Base-by-base conservation (phyloP, 2,329 filamentous ascomycete genomes). In the Sporothrix sp. region DNA sequence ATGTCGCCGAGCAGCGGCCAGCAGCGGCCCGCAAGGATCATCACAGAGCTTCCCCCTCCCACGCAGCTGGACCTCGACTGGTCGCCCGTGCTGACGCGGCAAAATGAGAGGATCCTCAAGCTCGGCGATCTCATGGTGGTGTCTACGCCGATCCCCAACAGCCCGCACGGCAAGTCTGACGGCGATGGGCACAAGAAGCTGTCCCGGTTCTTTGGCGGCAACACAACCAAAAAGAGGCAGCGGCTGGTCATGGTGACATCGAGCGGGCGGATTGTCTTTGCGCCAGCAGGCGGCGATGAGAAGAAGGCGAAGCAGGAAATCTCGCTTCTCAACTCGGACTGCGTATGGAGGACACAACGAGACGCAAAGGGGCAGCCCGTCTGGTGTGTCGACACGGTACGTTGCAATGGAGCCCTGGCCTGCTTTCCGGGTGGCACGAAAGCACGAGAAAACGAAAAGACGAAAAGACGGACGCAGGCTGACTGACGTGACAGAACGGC, bases 61-160 rank as follows among this genome's bases (percentile, higher is more conserved):
- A 95, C 87, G 46, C 93, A 97, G 65, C 73, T 98, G 23, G 93
- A 98, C 62, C 95, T 98, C 52, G 93, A 98, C 67, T 98, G 93
- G 93, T 96, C 91, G 1, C 93, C 93, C 1, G 90, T 98, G 4
- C 72, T 98, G 50, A 96, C 87, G 9, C 82, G 84, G 61, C 84
- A 81, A 53, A 96, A 97, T 62, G 93, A 98, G 67, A 81, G 93
- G 32, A 98, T 98, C 58, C 67, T 98, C 56, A 96, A 95, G 65
- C 73, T 98, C 20, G 93, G 93, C 2, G 95, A 98, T 61, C 71
- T 96, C 56, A 79, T 89, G 66, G 90, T 98, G 7, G 75, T 87
- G 35, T 85, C 87, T 6, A 80, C 87, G 2, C 85, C 90, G 9
- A 76, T 89, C 48, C 77, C 85, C 9, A 85, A 87, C 61, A 86